Conservation (phyloP, 495 filamentous ascomycete genomes). For the Haplographium delicatum region DNA sequence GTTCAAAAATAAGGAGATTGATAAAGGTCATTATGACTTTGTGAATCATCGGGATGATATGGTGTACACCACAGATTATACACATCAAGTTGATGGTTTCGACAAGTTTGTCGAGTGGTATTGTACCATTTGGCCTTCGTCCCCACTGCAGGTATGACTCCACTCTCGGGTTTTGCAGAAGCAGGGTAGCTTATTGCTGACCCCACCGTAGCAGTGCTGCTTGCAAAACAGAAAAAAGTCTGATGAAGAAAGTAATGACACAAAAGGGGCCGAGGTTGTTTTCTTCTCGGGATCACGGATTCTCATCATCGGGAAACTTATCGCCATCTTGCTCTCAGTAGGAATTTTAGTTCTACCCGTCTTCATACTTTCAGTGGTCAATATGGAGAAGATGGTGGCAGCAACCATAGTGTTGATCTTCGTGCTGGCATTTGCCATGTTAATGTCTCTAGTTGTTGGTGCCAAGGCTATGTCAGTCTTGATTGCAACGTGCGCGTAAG, state of each 20-base stretch:
- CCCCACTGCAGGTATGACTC: neutral
- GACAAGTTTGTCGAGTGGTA: neutral
- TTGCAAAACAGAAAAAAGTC: neutral
- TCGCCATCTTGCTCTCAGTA: neutral
- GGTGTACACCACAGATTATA: neutral
- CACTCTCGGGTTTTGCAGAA: no score
- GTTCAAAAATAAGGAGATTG: neutral
- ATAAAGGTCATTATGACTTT: neutral
- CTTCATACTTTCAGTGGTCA: neutral
- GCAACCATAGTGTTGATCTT: neutral
- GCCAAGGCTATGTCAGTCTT: neutral
- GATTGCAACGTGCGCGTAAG: neutral
- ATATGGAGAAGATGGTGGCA: slow-evolving; percentile 1
- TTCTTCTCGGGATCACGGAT: neutral
- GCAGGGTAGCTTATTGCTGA: no score
- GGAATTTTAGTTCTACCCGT: neutral
- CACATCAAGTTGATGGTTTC: neutral
- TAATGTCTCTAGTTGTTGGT: neutral
- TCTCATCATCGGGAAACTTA: neutral
- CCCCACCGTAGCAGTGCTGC: neutral
- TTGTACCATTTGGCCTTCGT: neutral
- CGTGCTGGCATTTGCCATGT: slow-evolving; percentile 2
- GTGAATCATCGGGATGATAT: neutral
- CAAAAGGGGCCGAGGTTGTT: neutral
- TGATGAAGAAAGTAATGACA: neutral